Evolutionary conservation across 2,329 filamentous ascomycete genomes (phyloP), one percentile per base, ranked within the genome.

Genomic region (Aspergillus transmontanensis): DNA sequence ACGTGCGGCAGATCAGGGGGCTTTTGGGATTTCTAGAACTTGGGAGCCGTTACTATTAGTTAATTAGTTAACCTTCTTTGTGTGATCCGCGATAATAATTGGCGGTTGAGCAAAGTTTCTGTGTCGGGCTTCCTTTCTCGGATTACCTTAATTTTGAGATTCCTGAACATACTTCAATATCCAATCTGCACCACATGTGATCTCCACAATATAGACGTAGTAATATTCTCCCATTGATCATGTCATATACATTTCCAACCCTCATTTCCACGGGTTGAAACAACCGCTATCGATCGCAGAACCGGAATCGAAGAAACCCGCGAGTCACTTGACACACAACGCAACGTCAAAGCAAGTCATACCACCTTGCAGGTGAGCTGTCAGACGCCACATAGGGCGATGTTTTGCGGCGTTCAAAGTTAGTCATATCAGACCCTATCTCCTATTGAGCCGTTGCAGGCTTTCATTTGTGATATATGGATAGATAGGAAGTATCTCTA

Each of bases 311-410:
- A 36, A 36, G 21, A 36, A 14, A 11, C n/a, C 21, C 11, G 59
- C 28, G 34, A 21, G 60, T 50, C 43, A 46, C 21, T 34, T 62
- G 60, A 62, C 43, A 57, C 23, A 57, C 28, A 30, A 48, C 36
- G 32, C 46, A 54, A 58, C 43, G 58, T 46, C 58, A 53, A 58
- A 57, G 55, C 45, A 60, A 57, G 45, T 57, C 62, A 64, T 45
- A 61, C 59, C 41, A 56, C 56, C 54, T 55, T 64, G 59, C 62
- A 64, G 62, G 34, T 64, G 62, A 64, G 56, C 54, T 61, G 57
- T 64, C 62, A 60, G 30, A 61, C 58, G 62, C 62, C 62, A 60
- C 58, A 54, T 39, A 61, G 55, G 26, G 48, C 32, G 54, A 48
- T 28, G 1, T 50, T 28, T 51, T 58, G 39, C 26, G 26, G 58